These are phyloP conservation scores for Hypoxylon perforatum DNA, from an alignment of 495 filamentous ascomycete species.

Conservation along the genomic window DNA sequence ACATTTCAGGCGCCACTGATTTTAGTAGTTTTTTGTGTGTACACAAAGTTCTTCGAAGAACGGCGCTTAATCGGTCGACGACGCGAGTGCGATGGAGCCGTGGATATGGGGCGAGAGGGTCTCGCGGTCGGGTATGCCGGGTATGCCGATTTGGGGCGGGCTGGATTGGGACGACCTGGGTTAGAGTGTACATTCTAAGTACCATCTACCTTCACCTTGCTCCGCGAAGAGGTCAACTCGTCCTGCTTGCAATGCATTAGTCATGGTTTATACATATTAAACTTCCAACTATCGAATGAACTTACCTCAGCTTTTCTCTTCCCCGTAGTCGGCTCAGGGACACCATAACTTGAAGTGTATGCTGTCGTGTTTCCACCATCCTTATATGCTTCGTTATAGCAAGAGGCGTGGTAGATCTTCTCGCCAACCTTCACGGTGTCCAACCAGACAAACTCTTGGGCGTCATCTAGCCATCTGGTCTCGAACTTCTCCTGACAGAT, in stretches of 20 bases:
- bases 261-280: conserved; percentile 1
- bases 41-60: too few relatives aligned
- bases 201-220: conserved; percentile 43
- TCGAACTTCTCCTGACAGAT: conserved; percentile 97
- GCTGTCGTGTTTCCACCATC: conserved; percentile 61
- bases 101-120: too few relatives aligned
- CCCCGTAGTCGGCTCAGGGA: conserved; percentile 75
- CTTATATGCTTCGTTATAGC: conserved; percentile 84
- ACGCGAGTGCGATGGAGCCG: too few relatives aligned
- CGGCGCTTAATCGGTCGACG: too few relatives aligned
- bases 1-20: too few relatives aligned
- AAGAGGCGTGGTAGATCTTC: conserved; percentile 89
- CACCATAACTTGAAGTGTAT: conserved; percentile 53
- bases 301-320: conserved; percentile 83
- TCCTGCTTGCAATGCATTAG: conserved; percentile 48
- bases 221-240: conserved; percentile 41
- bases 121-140: neutral
- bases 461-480: conserved; percentile 87
- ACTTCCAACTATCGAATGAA: conserved; percentile 9
- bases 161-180: neutral
- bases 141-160: neutral
- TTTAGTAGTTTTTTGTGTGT: too few relatives aligned
- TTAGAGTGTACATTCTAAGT: conserved; percentile 27
- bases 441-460: conserved; percentile 96
- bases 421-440: conserved; percentile 83